Percentiles rank a stretch among this genome's conserved stretches.
Conservation (phyloP, 2,329 filamentous ascomycete genomes). For the Epichloe festucae region DNA sequence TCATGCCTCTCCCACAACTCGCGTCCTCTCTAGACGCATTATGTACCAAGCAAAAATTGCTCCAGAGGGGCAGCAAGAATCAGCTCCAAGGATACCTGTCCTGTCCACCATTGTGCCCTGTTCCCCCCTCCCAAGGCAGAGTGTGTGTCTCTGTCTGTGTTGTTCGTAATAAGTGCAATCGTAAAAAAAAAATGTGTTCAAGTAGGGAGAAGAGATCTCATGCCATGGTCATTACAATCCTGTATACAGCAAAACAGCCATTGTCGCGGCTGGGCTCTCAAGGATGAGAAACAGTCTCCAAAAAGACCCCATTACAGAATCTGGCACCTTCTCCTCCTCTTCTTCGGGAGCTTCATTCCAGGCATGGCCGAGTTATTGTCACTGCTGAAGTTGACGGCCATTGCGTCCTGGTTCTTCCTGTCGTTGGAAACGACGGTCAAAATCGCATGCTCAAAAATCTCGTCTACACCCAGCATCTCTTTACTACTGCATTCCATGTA, state of each 20-base stretch:
- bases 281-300: not conserved
- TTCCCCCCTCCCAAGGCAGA: constrained; percentile 1
- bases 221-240: constrained; percentile 25
- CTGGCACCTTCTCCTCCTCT: constrained; percentile 75
- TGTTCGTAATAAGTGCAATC: constrained; percentile 18
- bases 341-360: constrained; percentile 42
- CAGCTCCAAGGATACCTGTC: constrained; percentile 3
- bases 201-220: constrained; percentile 6
- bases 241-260: constrained; percentile 11
- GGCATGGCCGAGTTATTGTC: constrained; percentile 27
- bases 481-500: constrained; percentile 99
- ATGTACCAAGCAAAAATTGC: constrained; percentile 7
- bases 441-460: constrained; percentile 89
- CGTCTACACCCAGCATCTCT: constrained; percentile 90
- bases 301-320: constrained; percentile 45
- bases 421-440: constrained; percentile 79
- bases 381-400: constrained; percentile 25
- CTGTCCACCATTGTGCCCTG: constrained; percentile 4
- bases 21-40: constrained; percentile 3
- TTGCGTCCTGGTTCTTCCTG: constrained; percentile 45
- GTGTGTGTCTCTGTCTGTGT: not conserved
- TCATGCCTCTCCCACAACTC: not conserved
- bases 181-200: constrained; percentile 24
- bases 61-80: constrained; percentile 1
- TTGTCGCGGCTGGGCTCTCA: not conserved